Evolutionary conservation across 768 basidiomycete species (phyloP).

Genomic region (Asterophora parasitica): DNA sequence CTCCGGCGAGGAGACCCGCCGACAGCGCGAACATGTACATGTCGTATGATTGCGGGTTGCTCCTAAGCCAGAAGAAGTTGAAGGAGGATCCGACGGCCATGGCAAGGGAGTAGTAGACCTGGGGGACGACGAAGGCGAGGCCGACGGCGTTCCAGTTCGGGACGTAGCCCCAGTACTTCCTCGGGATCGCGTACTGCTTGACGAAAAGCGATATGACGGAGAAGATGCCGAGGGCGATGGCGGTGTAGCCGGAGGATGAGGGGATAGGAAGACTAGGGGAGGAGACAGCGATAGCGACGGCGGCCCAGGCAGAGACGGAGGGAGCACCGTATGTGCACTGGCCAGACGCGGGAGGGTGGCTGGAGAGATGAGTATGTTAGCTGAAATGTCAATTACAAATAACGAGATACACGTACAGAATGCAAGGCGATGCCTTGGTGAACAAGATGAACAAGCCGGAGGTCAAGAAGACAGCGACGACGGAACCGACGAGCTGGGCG

Average conservation of each 20-base stretch:
- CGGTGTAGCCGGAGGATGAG: slow-evolving; percentile 50
- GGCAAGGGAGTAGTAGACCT: slow-evolving; percentile 45
- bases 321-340: slow-evolving; percentile 52
- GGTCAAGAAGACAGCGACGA: slow-evolving; percentile 57
- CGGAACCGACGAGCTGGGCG: slow-evolving; percentile 52
- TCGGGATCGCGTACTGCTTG: slow-evolving; percentile 42
- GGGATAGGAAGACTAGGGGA: slow-evolving; percentile 48
- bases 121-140: slow-evolving; percentile 50
- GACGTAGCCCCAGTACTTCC: slow-evolving; percentile 43
- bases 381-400: background rate
- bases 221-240: slow-evolving; percentile 46
- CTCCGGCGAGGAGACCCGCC: slow-evolving; percentile 52
- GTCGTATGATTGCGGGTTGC: slow-evolving; percentile 40
- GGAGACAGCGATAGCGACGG: slow-evolving; percentile 50
- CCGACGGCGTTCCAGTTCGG: slow-evolving; percentile 57
- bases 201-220: slow-evolving; percentile 41
- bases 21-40: slow-evolving; percentile 57
- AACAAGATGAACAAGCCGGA: slow-evolving; percentile 58
- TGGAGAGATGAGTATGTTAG: slow-evolving; percentile 8
- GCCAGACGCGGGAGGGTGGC: slow-evolving; percentile 23
- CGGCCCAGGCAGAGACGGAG: slow-evolving; percentile 52
- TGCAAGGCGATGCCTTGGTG: slow-evolving; percentile 58
- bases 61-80: slow-evolving; percentile 45
- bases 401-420: slow-evolving; percentile 32
- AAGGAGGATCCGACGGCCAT: slow-evolving; percentile 45